phyloP scores from a whole-genome alignment of 768 basidiomycete species.

The Tephrocybe sp. region DNA sequence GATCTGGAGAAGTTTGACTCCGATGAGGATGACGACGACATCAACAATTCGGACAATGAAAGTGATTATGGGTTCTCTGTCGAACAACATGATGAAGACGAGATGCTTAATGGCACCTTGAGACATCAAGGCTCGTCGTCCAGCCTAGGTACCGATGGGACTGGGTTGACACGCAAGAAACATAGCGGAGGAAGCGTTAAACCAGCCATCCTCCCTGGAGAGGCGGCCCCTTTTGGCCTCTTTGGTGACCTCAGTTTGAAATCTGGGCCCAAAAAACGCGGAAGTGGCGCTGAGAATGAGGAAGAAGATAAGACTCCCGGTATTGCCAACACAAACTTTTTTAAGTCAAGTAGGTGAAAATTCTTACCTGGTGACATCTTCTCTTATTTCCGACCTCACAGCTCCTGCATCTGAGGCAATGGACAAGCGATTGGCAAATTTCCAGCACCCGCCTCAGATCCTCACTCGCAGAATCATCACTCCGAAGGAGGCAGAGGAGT shows the following conservation, averaged over 20 bases:
- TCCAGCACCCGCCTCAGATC: conserved; percentile 63
- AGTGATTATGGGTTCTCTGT: conserved; percentile 42
- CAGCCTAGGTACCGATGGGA: conserved; percentile 36
- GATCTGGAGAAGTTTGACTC: conserved; percentile 42
- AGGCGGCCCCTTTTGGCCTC: conserved; percentile 71
- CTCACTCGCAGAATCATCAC: conserved; percentile 63
- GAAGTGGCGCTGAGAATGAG: conserved; percentile 38
- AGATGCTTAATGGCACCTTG: conserved; percentile 21
- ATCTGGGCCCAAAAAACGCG: conserved; percentile 33
- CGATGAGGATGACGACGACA: conserved; percentile 38
- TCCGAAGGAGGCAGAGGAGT: conserved; percentile 62
- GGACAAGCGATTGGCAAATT: conserved; percentile 34
- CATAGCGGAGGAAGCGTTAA: conserved; percentile 38
- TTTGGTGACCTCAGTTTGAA: conserved; percentile 66
- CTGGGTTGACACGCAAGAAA: conserved; percentile 36
- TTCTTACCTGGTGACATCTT: conserved; percentile 1
- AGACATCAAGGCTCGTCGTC: conserved; percentile 39
- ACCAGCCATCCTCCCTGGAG: conserved; percentile 58
- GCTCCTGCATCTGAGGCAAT: conserved; percentile 43
- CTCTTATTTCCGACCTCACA: conserved; percentile 17
- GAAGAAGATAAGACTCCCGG: conserved; percentile 55
- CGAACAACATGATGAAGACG: conserved; percentile 42
- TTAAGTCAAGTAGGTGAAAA: conserved; percentile 45
- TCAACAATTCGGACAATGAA: conserved; percentile 31
- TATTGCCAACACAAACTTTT: conserved; percentile 69